Base-by-base conservation (phyloP, 2,329 filamentous ascomycete genomes). In the Ceratocystis cubensis region DNA sequence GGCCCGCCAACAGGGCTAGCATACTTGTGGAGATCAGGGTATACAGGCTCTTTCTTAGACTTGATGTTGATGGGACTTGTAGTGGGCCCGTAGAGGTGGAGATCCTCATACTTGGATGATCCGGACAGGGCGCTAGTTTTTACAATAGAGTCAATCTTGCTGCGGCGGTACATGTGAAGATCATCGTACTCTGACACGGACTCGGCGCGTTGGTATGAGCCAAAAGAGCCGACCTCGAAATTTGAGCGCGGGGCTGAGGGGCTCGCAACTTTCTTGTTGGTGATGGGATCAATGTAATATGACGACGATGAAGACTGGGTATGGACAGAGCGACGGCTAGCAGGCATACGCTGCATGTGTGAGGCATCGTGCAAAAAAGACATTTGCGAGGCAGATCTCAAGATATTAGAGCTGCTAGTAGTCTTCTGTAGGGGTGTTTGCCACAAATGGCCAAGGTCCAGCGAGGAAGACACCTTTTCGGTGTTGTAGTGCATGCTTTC, bases 21-120 rank as follows among this genome's bases (percentile, higher is more conserved):
- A 66, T 79, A 78, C 22, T 74, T 69, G 30, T 73, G 69, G 2
- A 79, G 68, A 66, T 79, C 78, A 0, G 73, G 70, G 64, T 74
- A 75, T 3, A 69, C 74, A 73, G 5, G 73, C 73, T 17, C 70
- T 64, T 33, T 75, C 72, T 61, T 75, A 71, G 74, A 64, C 71
- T 67, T 46, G 8, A 72, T 69, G 4, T 73, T 72, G 5, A 73
- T 69, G 25, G 75, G 73, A 48, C 74, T 70, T 28, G 70, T 71
- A 25, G 71, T 67, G 5, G 74, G 69, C 0, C 72, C 72, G 68
- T 77, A 76, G 25, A 74, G 71, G 62, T 72, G 65, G 8, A 78
- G 71, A 66, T 78, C 75, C 0, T 77, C 71, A 65, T 78, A 79
- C 44, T 74, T 68, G 68, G 41, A 15, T 6, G 71, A 69, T 17